A percentile compares a stretch with the other conserved stretches of the same genome.
Evolutionary conservation across 495 filamentous ascomycete genomes (phyloP).

Genomic region (Staphylotrichum tortipilum): DNA sequence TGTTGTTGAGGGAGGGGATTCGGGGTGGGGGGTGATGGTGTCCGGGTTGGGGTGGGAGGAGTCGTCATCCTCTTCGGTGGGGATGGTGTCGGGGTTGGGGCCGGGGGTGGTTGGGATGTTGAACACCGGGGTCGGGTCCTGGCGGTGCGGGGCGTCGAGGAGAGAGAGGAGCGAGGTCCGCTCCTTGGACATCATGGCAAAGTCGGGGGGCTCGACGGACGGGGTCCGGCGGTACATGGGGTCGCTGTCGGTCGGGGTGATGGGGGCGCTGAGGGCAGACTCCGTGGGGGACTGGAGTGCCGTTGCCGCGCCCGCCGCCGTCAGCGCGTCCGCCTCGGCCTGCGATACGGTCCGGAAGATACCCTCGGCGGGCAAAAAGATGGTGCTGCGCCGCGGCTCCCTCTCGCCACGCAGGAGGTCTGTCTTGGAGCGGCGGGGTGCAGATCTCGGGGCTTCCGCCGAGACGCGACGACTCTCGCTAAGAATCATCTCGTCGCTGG

Average conservation of each 20-base stretch:
- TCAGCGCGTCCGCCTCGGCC: constrained; percentile 25
- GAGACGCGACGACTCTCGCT: constrained; percentile 20
- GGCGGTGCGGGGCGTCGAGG: constrained; percentile 40
- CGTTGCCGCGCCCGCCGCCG: constrained; percentile 1
- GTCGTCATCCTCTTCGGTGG: not conserved
- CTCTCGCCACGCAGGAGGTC: constrained; percentile 17
- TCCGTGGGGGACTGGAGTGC: constrained; percentile 3
- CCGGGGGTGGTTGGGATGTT: constrained; percentile 31
- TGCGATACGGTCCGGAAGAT: constrained; percentile 46
- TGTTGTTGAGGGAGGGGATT: not conserved
- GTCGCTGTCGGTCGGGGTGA: constrained; percentile 13
- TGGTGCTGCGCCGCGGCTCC: constrained; percentile 29
- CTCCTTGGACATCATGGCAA: constrained; percentile 33
- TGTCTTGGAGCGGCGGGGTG: constrained; percentile 22
- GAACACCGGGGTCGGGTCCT: constrained; percentile 20
- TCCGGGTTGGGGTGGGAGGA: not conserved
- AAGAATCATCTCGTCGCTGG: constrained; percentile 36
- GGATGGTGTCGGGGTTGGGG: not conserved
- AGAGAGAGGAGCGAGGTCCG: constrained; percentile 47
- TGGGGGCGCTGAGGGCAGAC: not conserved
- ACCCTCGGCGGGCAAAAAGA: constrained; percentile 43
- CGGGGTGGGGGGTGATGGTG: not conserved
- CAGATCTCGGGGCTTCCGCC: constrained; percentile 4
- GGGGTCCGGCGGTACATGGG: constrained; percentile 34
- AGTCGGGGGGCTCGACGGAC: constrained; percentile 43